A percentile compares a stretch with the other conserved stretches of the same genome.
Conservation (phyloP, 2,329 filamentous ascomycete species). For the Fonsecaea nubica region DNA sequence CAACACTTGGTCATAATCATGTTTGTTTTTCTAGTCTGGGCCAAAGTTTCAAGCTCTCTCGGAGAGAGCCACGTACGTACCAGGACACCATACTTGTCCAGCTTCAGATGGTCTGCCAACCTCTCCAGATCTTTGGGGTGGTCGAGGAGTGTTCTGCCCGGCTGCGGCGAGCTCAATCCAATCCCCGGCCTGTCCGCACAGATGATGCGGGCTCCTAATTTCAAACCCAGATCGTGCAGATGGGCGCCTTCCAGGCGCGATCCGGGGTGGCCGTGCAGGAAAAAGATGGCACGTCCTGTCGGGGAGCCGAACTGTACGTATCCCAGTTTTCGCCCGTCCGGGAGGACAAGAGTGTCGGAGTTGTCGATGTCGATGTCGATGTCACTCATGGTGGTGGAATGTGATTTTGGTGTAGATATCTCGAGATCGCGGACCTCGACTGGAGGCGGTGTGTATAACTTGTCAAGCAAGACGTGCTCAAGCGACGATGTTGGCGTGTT, state of each 20-base stretch:
- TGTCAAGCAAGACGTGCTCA: not conserved
- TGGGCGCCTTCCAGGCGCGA: slow-evolving; percentile 52
- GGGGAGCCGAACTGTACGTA: slow-evolving; percentile 52
- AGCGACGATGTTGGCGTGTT: slow-evolving; percentile 14
- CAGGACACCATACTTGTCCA: slow-evolving; percentile 51
- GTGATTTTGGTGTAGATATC: too few relatives aligned
- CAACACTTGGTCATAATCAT: too few relatives aligned
- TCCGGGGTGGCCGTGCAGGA: slow-evolving; percentile 53
- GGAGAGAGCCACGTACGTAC: slow-evolving; percentile 36
- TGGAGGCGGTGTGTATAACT: too few relatives aligned
- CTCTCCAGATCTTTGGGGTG: slow-evolving; percentile 52
- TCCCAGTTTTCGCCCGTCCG: slow-evolving; percentile 47
- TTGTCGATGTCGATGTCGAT: slow-evolving; percentile 40
- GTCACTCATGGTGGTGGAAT: too few relatives aligned
- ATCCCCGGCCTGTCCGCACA: slow-evolving; percentile 53
- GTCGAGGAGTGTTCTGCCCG: slow-evolving; percentile 48
- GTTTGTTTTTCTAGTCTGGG: too few relatives aligned
- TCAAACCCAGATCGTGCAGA: slow-evolving; percentile 45
- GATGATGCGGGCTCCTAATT: slow-evolving; percentile 50
- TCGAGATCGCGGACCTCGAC: too few relatives aligned
- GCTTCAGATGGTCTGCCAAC: slow-evolving; percentile 50
- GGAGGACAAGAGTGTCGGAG: slow-evolving; percentile 44
- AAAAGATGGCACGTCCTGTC: slow-evolving; percentile 48
- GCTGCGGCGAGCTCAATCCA: slow-evolving; percentile 49
- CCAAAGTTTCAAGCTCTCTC: too few relatives aligned